Conservation (phyloP, 768 basidiomycete genomes). For the Russula olivacea region DNA sequence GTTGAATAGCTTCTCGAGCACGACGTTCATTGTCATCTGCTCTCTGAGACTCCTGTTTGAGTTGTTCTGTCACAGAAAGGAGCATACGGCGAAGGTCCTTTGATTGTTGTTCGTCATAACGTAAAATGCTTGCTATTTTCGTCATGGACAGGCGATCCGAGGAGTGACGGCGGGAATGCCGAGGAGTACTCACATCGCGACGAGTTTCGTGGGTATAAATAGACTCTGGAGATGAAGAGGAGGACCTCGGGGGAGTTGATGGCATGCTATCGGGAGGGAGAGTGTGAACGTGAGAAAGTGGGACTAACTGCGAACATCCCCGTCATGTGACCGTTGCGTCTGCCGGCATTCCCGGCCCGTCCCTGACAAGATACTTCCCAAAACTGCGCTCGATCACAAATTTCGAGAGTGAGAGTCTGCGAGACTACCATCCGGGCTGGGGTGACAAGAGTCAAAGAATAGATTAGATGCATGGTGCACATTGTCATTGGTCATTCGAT, state of each 20-base stretch:
- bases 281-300: background rate
- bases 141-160: conserved; percentile 22
- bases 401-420: too few relatives aligned
- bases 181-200: conserved; percentile 5
- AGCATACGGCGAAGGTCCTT: conserved; percentile 38
- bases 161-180: conserved; percentile 8
- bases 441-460: too few relatives aligned
- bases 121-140: conserved; percentile 28
- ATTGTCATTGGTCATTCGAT: too few relatives aligned
- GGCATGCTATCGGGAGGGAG: conserved; percentile 9
- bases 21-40: conserved; percentile 35
- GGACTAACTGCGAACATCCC: background rate
- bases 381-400: too few relatives aligned
- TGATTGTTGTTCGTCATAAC: conserved; percentile 39
- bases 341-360: conserved; percentile 1
- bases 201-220: conserved; percentile 18
- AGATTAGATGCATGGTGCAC: too few relatives aligned
- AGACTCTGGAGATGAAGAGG: conserved; percentile 11
- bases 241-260: conserved; percentile 15
- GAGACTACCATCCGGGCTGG: too few relatives aligned
- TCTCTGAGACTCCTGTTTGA: conserved; percentile 36
- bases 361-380: too few relatives aligned
- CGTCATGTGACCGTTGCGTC: conserved; percentile 14
- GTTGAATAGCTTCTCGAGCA: conserved; percentile 31
- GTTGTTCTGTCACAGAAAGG: conserved; percentile 35